A percentile compares a stretch with the other conserved stretches of the same genome.
These are phyloP conservation scores for Hypoxylon sp. DNA, from an alignment of 2,329 filamentous ascomycete genomes.

Conservation along the genomic window DNA sequence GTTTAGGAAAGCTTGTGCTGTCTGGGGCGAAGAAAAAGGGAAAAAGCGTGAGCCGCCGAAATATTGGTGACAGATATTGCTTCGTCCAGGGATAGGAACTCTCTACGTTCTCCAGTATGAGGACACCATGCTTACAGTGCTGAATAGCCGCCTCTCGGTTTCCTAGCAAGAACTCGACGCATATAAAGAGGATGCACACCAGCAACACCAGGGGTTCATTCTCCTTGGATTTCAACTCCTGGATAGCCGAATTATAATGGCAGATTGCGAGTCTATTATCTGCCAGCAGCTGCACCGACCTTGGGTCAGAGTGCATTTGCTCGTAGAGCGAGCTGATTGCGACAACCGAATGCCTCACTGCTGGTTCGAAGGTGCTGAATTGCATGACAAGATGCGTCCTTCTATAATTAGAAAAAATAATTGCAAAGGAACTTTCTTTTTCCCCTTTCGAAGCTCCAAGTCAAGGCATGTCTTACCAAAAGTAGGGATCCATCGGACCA, in stretches of 20 bases:
- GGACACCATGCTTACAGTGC: constrained; percentile 59
- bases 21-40: constrained; percentile 58
- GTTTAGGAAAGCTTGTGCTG: constrained; percentile 46
- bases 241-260: constrained; percentile 61
- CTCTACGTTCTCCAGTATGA: constrained; percentile 54
- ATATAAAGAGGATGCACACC: constrained; percentile 61
- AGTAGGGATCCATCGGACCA: constrained; percentile 57
- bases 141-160: constrained; percentile 56
- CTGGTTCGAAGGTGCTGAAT: constrained; percentile 57
- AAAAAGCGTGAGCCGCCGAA: constrained; percentile 58
- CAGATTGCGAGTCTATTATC: constrained; percentile 55
- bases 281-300: constrained; percentile 20
- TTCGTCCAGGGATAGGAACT: constrained; percentile 51
- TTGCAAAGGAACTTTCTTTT: not conserved
- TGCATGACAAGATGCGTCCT: constrained; percentile 59
- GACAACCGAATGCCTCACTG: constrained; percentile 58
- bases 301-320: constrained; percentile 43
- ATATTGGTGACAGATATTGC: constrained; percentile 56
- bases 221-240: constrained; percentile 51
- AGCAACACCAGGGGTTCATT: constrained; percentile 58
- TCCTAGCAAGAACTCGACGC: constrained; percentile 60
- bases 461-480: constrained; percentile 51
- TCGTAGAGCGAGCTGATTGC: constrained; percentile 61
- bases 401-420: constrained; percentile 10
- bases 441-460: not conserved